Percentiles rank a stretch among this genome's conserved stretches.
These are phyloP conservation scores for Puccinia coronata DNA, from an alignment of 1,284 basidiomycete species.

Conservation along the genomic window DNA sequence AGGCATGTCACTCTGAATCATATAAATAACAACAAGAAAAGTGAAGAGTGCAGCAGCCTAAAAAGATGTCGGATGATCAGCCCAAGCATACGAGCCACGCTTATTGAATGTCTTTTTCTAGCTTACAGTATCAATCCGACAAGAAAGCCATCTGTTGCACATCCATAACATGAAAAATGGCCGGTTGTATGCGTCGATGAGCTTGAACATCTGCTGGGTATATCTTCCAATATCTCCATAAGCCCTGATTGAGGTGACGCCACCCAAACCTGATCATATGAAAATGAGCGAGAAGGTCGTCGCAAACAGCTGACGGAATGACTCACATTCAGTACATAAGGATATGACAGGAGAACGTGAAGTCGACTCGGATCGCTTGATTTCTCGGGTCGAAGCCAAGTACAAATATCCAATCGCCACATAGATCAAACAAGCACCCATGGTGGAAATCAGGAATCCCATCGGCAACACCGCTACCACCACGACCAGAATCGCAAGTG, in stretches of 20 bases:
- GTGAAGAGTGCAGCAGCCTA: constrained; percentile 53
- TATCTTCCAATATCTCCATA: constrained; percentile 57
- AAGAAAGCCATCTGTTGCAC: constrained; percentile 59
- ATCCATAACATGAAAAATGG: constrained; percentile 59
- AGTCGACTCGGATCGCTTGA: constrained; percentile 58
- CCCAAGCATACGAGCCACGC: background rate
- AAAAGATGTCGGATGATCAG: background rate
- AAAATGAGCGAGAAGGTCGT: background rate
- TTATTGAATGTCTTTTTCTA: background rate
- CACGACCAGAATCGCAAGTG: constrained; percentile 54
- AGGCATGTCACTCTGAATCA: constrained; percentile 32
- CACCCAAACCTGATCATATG: constrained; percentile 56
- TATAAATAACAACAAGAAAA: constrained; percentile 54
- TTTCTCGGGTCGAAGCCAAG: constrained; percentile 57
- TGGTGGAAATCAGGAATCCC: constrained; percentile 22
- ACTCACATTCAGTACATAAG: constrained; percentile 43
- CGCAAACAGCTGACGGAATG: background rate
- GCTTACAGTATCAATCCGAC: constrained; percentile 55
- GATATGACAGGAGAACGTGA: constrained; percentile 56
- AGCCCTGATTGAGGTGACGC: constrained; percentile 57
- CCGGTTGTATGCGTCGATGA: constrained; percentile 57
- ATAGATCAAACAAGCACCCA: constrained; percentile 54
- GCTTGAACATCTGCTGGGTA: constrained; percentile 56
- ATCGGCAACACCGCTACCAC: constrained; percentile 57
- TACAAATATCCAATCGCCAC: constrained; percentile 57